Conservation (phyloP, 176 grass and related monocot species). For the Coix lacrymajobi region DNA sequence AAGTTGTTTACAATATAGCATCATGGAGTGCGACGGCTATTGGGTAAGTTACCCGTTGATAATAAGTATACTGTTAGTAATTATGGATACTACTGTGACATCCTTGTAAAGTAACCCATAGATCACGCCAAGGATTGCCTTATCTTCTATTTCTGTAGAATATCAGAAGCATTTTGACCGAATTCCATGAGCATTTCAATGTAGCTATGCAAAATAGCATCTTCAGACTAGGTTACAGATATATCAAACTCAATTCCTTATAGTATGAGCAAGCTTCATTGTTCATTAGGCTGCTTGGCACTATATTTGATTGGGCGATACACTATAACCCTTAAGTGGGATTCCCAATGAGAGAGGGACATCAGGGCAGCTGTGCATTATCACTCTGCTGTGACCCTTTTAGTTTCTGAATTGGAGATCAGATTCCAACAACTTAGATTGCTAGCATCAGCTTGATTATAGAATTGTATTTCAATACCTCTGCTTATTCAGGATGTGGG, state of each 20-base stretch:
- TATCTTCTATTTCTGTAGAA: not conserved
- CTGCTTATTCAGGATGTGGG: not conserved
- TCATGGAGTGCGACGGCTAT: conserved; percentile 92
- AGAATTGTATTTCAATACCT: not conserved
- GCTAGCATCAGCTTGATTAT: not conserved
- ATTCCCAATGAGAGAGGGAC: not conserved
- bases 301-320: too few species aligned
- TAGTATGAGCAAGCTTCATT: not conserved
- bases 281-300: not conserved
- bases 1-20: conserved; percentile 87
- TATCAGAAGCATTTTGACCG: not conserved
- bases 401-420: not conserved
- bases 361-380: not conserved
- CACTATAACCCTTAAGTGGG: not conserved
- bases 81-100: not conserved
- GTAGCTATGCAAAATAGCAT: not conserved
- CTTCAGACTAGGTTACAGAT: not conserved
- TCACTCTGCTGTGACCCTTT: not conserved
- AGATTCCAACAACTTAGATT: not conserved
- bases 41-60: conserved; percentile 50
- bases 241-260: not conserved
- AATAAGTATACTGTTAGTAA: not conserved
- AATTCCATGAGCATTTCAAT: not conserved
- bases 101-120: not conserved
- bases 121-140: not conserved